Conservation (phyloP, 108 stramenopile genomes). For the Pseudonitzschia pungens region DNA sequence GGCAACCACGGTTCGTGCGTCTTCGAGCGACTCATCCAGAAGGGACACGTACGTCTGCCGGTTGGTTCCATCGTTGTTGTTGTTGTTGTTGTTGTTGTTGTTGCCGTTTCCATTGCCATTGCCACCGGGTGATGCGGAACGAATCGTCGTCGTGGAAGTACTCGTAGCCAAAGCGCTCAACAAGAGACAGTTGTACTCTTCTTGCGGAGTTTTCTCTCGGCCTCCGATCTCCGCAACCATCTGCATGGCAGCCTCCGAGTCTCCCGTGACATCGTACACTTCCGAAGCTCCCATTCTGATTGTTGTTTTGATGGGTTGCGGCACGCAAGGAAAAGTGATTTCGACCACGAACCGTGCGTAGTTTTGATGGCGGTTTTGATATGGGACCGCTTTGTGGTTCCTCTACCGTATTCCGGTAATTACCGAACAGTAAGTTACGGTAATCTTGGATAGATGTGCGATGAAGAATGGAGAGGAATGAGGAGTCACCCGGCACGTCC, state of each 20-base stretch:
- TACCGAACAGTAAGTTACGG: too few species aligned
- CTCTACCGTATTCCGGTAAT: too few species aligned
- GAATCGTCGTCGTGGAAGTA: not conserved
- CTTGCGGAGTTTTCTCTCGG: not conserved
- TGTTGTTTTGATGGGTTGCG: not conserved
- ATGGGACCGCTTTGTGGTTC: too few species aligned
- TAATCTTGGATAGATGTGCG: too few species aligned
- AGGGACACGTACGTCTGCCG: conserved; percentile 12
- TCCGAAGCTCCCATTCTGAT: conserved; percentile 11
- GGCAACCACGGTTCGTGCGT: conserved; percentile 1
- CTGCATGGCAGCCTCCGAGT: conserved; percentile 42
- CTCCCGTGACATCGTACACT: conserved; percentile 42
- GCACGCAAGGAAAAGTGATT: not conserved
- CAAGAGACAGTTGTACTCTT: conserved; percentile 37
- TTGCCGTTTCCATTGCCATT: too few species aligned
- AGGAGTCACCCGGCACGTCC: too few species aligned
- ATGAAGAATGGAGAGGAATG: too few species aligned
- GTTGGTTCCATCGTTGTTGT: too few species aligned
- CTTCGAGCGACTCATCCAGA: conserved; percentile 3
- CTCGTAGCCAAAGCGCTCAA: conserved; percentile 22
- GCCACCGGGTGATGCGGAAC: too few species aligned
- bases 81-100: too few species aligned
- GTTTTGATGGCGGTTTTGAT: too few species aligned
- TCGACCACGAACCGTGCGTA: too few species aligned
- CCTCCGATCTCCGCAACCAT: not conserved